phyloP scores from a whole-genome alignment of 208 protist genomes.

The Leishmania arabica region DNA sequence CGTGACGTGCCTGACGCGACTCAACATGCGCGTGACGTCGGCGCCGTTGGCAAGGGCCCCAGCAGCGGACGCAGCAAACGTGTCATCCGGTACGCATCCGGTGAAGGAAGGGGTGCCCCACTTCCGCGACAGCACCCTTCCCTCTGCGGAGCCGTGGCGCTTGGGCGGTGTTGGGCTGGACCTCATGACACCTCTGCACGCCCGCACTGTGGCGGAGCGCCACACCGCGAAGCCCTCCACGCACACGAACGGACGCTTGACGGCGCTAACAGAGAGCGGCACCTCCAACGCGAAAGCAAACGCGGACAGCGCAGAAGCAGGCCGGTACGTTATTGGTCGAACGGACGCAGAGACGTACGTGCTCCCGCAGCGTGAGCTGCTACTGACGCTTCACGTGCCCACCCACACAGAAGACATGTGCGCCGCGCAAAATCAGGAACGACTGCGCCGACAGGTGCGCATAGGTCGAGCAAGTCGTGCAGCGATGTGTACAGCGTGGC shows the following conservation, averaged over 20 bases:
- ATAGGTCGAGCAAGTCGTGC: constrained; percentile 34
- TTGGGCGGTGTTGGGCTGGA: constrained; percentile 64
- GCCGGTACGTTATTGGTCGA: constrained; percentile 39
- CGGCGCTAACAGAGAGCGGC: neutral
- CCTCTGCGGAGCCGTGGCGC: constrained; percentile 54
- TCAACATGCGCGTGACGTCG: constrained; percentile 12
- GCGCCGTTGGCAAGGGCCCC: neutral
- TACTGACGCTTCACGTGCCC: constrained; percentile 64
- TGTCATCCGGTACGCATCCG: neutral
- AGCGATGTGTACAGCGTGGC: constrained; percentile 27
- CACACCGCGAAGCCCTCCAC: constrained; percentile 8
- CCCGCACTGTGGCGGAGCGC: constrained; percentile 54
- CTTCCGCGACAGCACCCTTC: neutral
- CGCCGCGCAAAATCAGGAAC: constrained; percentile 53
- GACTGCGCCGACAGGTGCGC: constrained; percentile 43
- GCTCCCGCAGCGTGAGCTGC: constrained; percentile 76
- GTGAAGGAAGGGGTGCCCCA: neutral
- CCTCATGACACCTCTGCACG: constrained; percentile 39
- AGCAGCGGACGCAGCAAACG: neutral
- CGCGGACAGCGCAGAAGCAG: neutral
- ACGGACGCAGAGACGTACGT: constrained; percentile 75
- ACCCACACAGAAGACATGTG: constrained; percentile 44
- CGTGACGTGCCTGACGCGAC: constrained; percentile 31
- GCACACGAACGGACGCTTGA: neutral
- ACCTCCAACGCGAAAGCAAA: neutral